Percentiles rank a stretch among this genome's conserved stretches.
Conservation (phyloP, 495 filamentous ascomycete species). For the Tuber magnatum region DNA sequence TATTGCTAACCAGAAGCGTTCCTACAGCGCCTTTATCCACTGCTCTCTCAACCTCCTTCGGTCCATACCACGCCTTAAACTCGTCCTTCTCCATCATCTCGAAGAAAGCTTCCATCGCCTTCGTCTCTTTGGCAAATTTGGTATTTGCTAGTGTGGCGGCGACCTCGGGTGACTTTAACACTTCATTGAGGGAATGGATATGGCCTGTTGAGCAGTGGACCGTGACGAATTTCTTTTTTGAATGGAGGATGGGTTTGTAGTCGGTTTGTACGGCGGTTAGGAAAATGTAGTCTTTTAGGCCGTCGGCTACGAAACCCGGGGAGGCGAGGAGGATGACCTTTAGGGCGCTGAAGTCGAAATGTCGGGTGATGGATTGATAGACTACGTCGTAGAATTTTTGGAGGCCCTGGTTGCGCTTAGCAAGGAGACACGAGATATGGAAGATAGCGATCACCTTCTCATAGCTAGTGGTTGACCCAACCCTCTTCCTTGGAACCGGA, state of each 20-base stretch:
- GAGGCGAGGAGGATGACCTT: conserved; percentile 78
- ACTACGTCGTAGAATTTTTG: conserved; percentile 72
- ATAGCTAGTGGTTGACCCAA: conserved; percentile 53
- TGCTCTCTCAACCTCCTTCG: conserved; percentile 73
- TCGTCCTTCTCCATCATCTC: conserved; percentile 75
- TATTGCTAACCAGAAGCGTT: conserved; percentile 74
- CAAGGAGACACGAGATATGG: not conserved
- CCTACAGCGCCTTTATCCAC: conserved; percentile 85
- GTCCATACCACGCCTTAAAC: conserved; percentile 85
- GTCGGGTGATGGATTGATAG: conserved; percentile 65
- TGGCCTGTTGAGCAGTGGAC: conserved; percentile 81
- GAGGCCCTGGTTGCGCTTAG: conserved; percentile 50
- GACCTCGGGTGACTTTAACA: conserved; percentile 71
- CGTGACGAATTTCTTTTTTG: conserved; percentile 59
- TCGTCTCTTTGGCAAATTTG: conserved; percentile 76
- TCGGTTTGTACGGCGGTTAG: conserved; percentile 59
- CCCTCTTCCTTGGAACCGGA: conserved; percentile 70
- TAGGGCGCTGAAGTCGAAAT: conserved; percentile 64
- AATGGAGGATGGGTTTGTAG: conserved; percentile 56
- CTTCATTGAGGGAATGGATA: conserved; percentile 75
- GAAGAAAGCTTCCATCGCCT: conserved; percentile 78
- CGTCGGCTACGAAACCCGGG: conserved; percentile 75
- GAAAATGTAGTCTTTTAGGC: conserved; percentile 75
- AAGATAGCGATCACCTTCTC: conserved; percentile 48
- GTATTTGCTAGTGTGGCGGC: conserved; percentile 69